Conservation (phyloP, 2,329 filamentous ascomycete species). For the Neofusicoccum kwambonambiense region DNA sequence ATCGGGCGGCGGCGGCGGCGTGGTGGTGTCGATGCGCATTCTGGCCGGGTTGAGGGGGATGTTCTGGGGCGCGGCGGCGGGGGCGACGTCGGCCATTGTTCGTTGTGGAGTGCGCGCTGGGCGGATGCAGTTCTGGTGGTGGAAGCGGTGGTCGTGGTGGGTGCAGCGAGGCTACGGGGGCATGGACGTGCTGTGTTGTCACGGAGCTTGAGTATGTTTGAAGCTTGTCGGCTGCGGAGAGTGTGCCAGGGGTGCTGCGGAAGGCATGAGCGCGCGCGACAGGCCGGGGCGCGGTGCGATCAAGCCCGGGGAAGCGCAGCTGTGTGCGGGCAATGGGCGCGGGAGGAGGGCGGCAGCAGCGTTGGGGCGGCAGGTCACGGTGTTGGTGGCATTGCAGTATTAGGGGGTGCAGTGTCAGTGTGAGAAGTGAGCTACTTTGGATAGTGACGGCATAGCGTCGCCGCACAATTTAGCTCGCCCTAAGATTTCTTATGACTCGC, state of each 20-base stretch:
- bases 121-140: background rate
- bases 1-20: slow-evolving; percentile 25
- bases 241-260: slow-evolving; percentile 9
- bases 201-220: slow-evolving; percentile 9
- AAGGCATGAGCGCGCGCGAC: slow-evolving; percentile 7
- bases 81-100: slow-evolving; percentile 30
- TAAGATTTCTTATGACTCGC: background rate
- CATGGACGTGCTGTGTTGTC: slow-evolving; percentile 7
- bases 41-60: slow-evolving; percentile 22
- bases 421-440: background rate
- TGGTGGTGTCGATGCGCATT: slow-evolving; percentile 30
- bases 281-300: background rate
- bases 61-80: slow-evolving; percentile 27
- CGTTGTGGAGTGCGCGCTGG: background rate
- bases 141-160: background rate
- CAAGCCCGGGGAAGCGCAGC: background rate
- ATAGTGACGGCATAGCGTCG: slow-evolving; percentile 3
- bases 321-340: background rate
- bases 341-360: background rate
- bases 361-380: background rate
- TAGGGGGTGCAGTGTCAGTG: background rate
- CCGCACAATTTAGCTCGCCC: background rate
- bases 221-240: slow-evolving; percentile 1
- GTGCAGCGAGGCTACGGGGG: slow-evolving; percentile 1
- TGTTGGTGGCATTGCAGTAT: background rate